Base-by-base conservation (phyloP, 805 yeast genomes). In the Ogataea sp. region DNA sequence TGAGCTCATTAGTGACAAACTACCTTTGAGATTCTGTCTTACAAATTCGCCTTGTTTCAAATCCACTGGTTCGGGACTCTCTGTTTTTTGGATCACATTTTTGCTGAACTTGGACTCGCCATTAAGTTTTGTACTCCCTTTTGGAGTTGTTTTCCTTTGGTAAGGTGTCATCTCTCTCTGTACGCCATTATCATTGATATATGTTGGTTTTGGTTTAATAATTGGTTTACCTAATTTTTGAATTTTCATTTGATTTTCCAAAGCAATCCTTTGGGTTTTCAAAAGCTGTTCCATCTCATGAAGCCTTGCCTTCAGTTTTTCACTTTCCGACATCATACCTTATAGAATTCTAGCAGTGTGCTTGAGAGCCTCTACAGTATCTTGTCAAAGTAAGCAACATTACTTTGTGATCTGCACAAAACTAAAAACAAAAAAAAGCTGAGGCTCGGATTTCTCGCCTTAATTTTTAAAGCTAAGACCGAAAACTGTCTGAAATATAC, bases 1-100 rank as follows among this genome's bases (percentile, higher is more conserved):
- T 27, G 61, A 55, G 40, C 59, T 68, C 2, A 67, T 65, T n/a
- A 70, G 47, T 14, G 65, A 53, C 56, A 61, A 52, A 4, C 70
- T 68, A 23, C 64, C 60, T 27, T 55, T 49, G 2, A 67, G 58
- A 17, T 54, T 54, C 8, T 57, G 53, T 0, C 63, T 50, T 6
- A 65, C 53, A 39, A 57, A 59, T 15, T 20, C 26, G 9, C 20
- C 30, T 24, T 45, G n/a, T 25, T 4, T 38, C 16, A 7, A 16
- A 30, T 16, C 21, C 8, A 14, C 20, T 4, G n/a, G 4, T 20
- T n/a, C 10, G 18, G n/a, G n/a, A n/a, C n/a, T n/a, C n/a, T 26
- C 29, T 26, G 29, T 26, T 26, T 15, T 26, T 26, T 13, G 29
- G 29, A 26, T 5, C 18, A 15, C n/a, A n/a, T n/a, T n/a, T n/a